Base-by-base conservation (phyloP, 1,284 basidiomycete genomes). In the Austroboletus niveus region DNA sequence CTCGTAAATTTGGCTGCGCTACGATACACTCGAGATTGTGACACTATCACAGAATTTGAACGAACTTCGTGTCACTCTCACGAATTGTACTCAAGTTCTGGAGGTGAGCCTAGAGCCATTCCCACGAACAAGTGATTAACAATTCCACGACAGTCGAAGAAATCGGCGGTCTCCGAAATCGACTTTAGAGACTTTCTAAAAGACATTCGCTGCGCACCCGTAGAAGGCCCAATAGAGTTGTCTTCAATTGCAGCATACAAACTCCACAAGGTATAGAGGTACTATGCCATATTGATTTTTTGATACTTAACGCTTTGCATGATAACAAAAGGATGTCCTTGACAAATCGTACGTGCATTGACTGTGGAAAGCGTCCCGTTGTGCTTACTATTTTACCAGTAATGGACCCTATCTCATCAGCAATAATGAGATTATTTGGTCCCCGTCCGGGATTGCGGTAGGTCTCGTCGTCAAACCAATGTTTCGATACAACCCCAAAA, bases 401-500 rank as follows among this genome's bases (percentile, higher is more conserved):
- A 6, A 56, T 27, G 48, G 46, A 5, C 47, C 53, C 17, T 61
- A 49, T 20, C 47, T 51, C 20, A 35, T 67, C 38, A n/a, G 48
- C 35, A n/a, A 1, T 24, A 38, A 53, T 3, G 57, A 65, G 35
- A 45, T 68, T 2, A 52, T 65, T 10, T 68, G 67, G 61, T 54
- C 62, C 35, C 20, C 34, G 4, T 53, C 50, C 15, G 60, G 63
- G 30, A 68, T 61, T 17, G 54, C 53, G 4, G 24, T 63, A 22
- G 63, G 54, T 38, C 54, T 68, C 27, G 47, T 66, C 27, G 34
- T 64, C 42, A 58, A 48, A 45, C 66, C 61, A 15, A 45, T 42
- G 4, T 64, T 63, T 44, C 63, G 51, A 49, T 69, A 63, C 38
- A 69, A 66, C 29, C 67, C 67, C 31, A 64, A 53, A 45, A 17